These are phyloP conservation scores for Trypanosoma theileri DNA, from an alignment of 208 protist genomes.

Conservation along the genomic window DNA sequence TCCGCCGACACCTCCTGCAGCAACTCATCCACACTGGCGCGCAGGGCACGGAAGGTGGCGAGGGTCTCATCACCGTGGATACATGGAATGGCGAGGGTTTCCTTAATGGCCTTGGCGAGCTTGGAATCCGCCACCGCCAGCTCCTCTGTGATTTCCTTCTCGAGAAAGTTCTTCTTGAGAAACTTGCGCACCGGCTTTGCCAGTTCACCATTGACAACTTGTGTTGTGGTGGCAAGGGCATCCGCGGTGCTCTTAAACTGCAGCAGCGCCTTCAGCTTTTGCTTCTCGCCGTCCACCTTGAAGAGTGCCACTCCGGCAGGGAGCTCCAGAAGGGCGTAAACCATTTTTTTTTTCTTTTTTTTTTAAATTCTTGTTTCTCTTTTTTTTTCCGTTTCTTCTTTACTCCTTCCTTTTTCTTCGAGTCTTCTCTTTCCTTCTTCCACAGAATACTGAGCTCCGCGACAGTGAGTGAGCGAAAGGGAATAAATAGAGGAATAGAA, in stretches of 20 bases:
- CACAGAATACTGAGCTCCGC: too few relatives aligned
- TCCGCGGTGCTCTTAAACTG: constrained; percentile 96
- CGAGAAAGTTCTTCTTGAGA: constrained; percentile 96
- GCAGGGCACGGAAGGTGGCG: constrained; percentile 95
- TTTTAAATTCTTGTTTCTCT: neutral
- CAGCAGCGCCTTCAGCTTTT: constrained; percentile 93
- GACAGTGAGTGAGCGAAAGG: neutral
- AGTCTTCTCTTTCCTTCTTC: neutral
- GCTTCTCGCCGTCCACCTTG: constrained; percentile 93
- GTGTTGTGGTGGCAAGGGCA: constrained; percentile 96
- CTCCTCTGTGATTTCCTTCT: constrained; percentile 88
- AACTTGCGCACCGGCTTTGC: constrained; percentile 97
- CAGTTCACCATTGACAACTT: constrained; percentile 96
- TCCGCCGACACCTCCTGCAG: constrained; percentile 85
- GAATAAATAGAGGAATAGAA: constrained; percentile 4
- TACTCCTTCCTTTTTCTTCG: neutral
- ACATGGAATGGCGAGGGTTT: constrained; percentile 94
- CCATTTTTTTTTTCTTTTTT: constrained; percentile 49
- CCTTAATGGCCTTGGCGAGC: constrained; percentile 97
- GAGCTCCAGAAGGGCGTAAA: constrained; percentile 98
- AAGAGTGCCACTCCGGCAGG: constrained; percentile 98
- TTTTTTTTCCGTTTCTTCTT: neutral
- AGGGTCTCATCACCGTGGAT: constrained; percentile 85
- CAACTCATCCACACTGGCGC: constrained; percentile 90
- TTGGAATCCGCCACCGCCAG: constrained; percentile 95